Conservation (phyloP, 805 yeast genomes). For the Blastobotrys chiropterorum region DNA sequence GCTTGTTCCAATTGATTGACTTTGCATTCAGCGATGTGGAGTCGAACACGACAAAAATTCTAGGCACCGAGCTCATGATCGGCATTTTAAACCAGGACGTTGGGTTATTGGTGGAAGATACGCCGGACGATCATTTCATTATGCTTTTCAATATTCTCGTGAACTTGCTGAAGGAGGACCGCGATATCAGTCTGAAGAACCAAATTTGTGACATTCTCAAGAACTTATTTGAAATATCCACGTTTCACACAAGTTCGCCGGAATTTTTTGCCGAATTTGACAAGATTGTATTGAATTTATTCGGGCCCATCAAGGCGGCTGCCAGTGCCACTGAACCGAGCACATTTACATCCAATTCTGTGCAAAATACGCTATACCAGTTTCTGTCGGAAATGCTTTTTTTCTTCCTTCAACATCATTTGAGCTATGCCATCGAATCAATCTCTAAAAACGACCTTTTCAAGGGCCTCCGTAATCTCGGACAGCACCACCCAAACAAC, state of each 20-base stretch:
- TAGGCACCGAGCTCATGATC: constrained; percentile 76
- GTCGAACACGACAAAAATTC: constrained; percentile 44
- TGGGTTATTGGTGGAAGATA: constrained; percentile 38
- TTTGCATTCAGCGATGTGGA: constrained; percentile 55
- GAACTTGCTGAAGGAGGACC: constrained; percentile 54
- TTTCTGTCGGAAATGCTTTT: constrained; percentile 60
- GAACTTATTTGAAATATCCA: constrained; percentile 51
- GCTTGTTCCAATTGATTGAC: constrained; percentile 61
- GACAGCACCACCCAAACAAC: constrained; percentile 37
- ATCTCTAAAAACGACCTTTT: constrained; percentile 55
- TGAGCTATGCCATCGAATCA: constrained; percentile 53
- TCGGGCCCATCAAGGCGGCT: not conserved
- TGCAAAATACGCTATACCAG: not conserved
- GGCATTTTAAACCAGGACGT: constrained; percentile 82
- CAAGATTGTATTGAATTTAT: not conserved
- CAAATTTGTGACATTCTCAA: constrained; percentile 82
- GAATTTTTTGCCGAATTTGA: not conserved
- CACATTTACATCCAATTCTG: not conserved
- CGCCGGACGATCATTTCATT: constrained; percentile 10
- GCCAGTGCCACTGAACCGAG: not conserved
- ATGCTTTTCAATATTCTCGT: constrained; percentile 34
- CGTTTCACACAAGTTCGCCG: not conserved
- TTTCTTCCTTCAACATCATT: constrained; percentile 64
- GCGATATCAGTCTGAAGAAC: constrained; percentile 64
- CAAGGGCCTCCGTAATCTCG: constrained; percentile 46